These are phyloP conservation scores for Crucihimalaya himalaica DNA, from an alignment of 345 rosid genomes.

Conservation along the genomic window DNA sequence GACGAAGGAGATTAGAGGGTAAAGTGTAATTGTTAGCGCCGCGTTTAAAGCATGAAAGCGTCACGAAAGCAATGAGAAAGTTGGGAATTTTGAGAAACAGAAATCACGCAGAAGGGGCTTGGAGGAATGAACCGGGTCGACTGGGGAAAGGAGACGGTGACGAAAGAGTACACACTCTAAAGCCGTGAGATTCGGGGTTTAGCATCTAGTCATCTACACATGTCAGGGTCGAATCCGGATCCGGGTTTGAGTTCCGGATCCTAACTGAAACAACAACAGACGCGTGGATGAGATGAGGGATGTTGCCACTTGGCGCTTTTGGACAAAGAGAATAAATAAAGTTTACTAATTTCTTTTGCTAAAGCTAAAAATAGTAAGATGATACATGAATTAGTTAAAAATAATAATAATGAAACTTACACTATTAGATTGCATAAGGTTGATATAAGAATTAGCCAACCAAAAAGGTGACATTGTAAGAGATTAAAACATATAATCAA, in stretches of 20 bases:
- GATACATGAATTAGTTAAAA: no score
- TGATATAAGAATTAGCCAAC: no score
- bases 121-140: background rate
- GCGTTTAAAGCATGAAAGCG: slow-evolving; percentile 24
- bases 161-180: background rate
- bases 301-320: background rate
- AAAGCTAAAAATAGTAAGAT: no score
- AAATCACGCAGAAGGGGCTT: slow-evolving; percentile 32
- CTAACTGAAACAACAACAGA: background rate
- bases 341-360: no score
- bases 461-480: no score
- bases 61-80: slow-evolving; percentile 11
- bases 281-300: background rate
- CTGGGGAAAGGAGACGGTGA: background rate
- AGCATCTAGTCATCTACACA: background rate
- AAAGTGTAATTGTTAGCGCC: background rate
- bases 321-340: background rate
- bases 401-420: no score
- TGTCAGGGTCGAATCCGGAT: background rate
- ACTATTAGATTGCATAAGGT: no score
- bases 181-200: slow-evolving; percentile 16
- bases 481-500: no score
- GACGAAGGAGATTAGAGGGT: background rate
- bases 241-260: background rate
- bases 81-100: slow-evolving; percentile 16